A percentile compares a stretch with the other conserved stretches of the same genome.
phyloP scores from a whole-genome alignment of 306 rosid genomes.

The Trichosanthes cucumerina region DNA sequence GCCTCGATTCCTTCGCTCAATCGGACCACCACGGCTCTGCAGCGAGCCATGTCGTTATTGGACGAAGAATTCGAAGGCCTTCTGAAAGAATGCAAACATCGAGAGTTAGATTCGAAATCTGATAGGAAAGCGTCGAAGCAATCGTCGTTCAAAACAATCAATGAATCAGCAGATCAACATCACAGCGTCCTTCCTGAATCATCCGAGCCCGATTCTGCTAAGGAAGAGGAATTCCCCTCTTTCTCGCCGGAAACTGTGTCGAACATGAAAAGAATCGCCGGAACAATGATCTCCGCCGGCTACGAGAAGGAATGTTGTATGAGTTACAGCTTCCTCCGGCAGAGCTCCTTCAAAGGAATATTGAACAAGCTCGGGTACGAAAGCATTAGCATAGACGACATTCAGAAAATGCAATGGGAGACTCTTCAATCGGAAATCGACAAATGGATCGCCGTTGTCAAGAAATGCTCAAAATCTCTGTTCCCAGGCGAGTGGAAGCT shows the following conservation, averaged over 20 bases:
- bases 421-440: slow-evolving; percentile 39
- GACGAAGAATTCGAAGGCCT: slow-evolving; percentile 41
- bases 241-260: slow-evolving; percentile 28
- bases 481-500: slow-evolving; percentile 39
- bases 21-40: slow-evolving; percentile 24
- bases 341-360: slow-evolving; percentile 29
- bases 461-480: slow-evolving; percentile 37
- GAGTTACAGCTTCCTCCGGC: slow-evolving; percentile 32
- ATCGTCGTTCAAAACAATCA: slow-evolving; percentile 21
- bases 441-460: slow-evolving; percentile 49
- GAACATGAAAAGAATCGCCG: slow-evolving; percentile 31
- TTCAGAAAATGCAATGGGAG: slow-evolving; percentile 63
- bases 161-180: slow-evolving; percentile 8
- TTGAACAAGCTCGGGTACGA: slow-evolving; percentile 33
- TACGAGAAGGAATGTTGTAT: slow-evolving; percentile 55
- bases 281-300: slow-evolving; percentile 42
- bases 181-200: not conserved
- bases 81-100: slow-evolving; percentile 19
- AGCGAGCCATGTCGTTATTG: slow-evolving; percentile 44
- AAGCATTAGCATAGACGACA: slow-evolving; percentile 38
- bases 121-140: slow-evolving; percentile 14
- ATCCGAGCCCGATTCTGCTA: not conserved
- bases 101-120: not conserved
- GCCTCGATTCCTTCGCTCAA: slow-evolving; percentile 12
- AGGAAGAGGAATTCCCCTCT: slow-evolving; percentile 17